These are phyloP conservation scores for Pichia manshurica DNA, from an alignment of 805 yeast genomes.

Conservation along the genomic window DNA sequence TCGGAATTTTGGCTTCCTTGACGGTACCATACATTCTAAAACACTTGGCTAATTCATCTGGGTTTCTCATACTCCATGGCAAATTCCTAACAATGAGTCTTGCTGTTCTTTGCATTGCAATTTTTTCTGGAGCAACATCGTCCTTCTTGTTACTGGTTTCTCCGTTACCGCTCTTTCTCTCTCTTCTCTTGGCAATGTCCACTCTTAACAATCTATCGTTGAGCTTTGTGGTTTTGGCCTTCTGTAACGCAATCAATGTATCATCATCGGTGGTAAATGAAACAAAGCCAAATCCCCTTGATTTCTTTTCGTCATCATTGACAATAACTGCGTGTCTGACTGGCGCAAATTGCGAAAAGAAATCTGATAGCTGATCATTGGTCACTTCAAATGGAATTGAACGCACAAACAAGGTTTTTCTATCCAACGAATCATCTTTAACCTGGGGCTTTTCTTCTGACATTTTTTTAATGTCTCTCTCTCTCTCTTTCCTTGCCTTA, in stretches of 20 bases:
- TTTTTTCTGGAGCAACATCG: constrained; percentile 17
- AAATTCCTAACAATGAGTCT: constrained; percentile 84
- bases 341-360: constrained; percentile 88
- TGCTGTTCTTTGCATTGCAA: constrained; percentile 52
- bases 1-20: constrained; percentile 82
- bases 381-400: constrained; percentile 78
- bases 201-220: constrained; percentile 63
- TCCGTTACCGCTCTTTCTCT: constrained; percentile 43
- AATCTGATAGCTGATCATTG: constrained; percentile 73
- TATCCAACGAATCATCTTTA: constrained; percentile 36
- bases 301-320: constrained; percentile 64
- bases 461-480: constrained; percentile 4
- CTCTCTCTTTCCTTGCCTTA: no score
- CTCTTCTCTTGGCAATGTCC: constrained; percentile 90
- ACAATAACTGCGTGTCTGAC: constrained; percentile 94
- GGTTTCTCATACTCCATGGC: constrained; percentile 91
- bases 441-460: not conserved
- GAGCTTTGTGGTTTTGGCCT: constrained; percentile 61
- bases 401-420: constrained; percentile 76
- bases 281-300: constrained; percentile 95
- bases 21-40: constrained; percentile 82
- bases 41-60: constrained; percentile 60
- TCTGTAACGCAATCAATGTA: constrained; percentile 64
- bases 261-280: constrained; percentile 84
- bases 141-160: constrained; percentile 22